Base-by-base conservation (phyloP, 176 grass and related monocot genomes). In the Aegilops sharonensis region DNA sequence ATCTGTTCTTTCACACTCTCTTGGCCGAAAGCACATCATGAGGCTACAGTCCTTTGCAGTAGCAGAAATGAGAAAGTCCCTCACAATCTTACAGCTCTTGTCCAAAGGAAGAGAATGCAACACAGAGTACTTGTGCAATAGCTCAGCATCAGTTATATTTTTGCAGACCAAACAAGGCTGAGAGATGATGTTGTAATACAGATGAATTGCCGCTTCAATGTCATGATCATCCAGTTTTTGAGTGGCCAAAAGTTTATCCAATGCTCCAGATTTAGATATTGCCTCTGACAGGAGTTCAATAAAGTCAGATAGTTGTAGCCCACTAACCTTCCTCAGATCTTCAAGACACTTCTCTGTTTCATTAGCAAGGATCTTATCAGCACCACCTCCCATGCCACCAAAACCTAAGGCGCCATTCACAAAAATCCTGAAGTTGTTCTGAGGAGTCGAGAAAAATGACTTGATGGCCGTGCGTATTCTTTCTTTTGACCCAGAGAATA, bases 341-440 rank as follows among this genome's bases (percentile, higher is more conserved):
- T 92, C 84, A 48, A 95, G 66, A 54, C 75, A 88, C 50, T 69
- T 84, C 11, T 84, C 52, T 68, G 78, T 69, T 75, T 98, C 70
- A 77, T 81, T 78, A 84, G 59, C 90, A 39, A 74, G 68, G 24
- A 86, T 74, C 59, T 27, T 90, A 40, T 87, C 89, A 67, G 63
- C 78, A 75, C 86, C 78, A 84, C 89, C 92, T 79, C 92, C 93
- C 91, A 98, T 92, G 67, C 88, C 90, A 79, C 96, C 93, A 82
- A 93, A 98, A 82, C 86, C 77, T 73, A 95, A 81, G 74, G 88
- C 90, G 13, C 93, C 96, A 81, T 98, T 88, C 14, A 92, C 63
- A 85, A 95, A 98, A 82, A 98, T 66, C 54, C 96, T 91, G 37
- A 98, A 94, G 81, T 95, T 98, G 81, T 95, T 98, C 68, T 98